Base-by-base conservation (phyloP, 2,329 filamentous ascomycete species). In the Sodiomyces alkalinus region DNA sequence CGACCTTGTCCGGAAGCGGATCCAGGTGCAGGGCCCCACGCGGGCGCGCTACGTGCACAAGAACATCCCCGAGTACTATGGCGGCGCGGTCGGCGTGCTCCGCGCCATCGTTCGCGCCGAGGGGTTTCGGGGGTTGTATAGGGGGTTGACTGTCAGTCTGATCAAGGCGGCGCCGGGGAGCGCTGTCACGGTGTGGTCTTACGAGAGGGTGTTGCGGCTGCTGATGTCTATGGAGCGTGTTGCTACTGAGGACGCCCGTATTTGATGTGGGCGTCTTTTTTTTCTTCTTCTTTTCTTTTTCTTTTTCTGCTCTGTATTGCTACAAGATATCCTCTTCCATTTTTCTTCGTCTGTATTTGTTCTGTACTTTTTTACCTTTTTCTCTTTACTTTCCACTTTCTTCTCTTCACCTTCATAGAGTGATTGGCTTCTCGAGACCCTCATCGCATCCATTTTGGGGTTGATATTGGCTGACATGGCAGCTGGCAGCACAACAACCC, bases 21-120 rank as follows among this genome's bases (percentile, higher is more conserved):
- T 98, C 40, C 90, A 98, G 55, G 85, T 98, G 4, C 90, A 98
- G 51, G 90, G 90, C 0, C 90, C 90, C 2, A 92, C 80, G 34
- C 64, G 86, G 36, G 56, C 55, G 20, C 63, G 63, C 38, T 98
- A 94, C 49, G 73, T 87, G 11, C 80, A 92, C 52, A 69, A 72
- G 42, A 83, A 92, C 44, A 93, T 96, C 7, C 90, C 90, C 1
- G 74, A 79, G 40, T 96, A 94, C 45, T n/a, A n/a, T n/a, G 61
- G 58, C 5, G 64, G 74, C 4, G 72, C 92, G 0, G 41, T 72
- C 4, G 60, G 59, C 24, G 81, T 82, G 1, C 60, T 93, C 35
- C 49, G 49, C 31, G 56, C 62, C 35, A 92, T 96, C 33, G 42
- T 86, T 33, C 60, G 52, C 30, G 64, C 60, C 7, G 86, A 96